Evolutionary conservation across 176 grass and related monocot species (phyloP), one percentile per base, ranked within the genome.

Genomic region (Elaeis guineensis): DNA sequence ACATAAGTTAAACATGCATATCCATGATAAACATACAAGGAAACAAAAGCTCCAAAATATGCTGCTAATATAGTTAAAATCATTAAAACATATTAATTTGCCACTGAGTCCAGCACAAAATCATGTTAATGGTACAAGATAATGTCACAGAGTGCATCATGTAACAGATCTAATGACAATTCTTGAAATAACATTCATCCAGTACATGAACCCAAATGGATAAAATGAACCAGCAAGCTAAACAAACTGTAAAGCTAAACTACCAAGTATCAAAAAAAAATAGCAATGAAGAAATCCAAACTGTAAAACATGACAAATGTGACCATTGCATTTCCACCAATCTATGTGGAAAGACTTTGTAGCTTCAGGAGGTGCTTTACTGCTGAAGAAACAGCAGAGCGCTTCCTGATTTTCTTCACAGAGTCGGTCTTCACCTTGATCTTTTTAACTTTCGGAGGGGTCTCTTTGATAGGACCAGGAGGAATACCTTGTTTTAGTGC

Each of bases 401-500:
- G 48, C 79, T 68, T 87, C 76, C 79, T 81, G 57, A 64, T 25
- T 81, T 97, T 97, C 76, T 90, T 89, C 6, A 63, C 81, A 12
- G 93, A 98, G 57, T 81, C 88, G 21, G 71, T 69, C 65, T 98
- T 88, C 18, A 61, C 50, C 74, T 85, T 88, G 55, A 61, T 75
- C 73, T 82, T 85, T 76, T 80, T 90, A 55, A 26, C 21, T 21
- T 16, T 58, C 7, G 75, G 67, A 39, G 84, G 65, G 20, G 51
- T 89, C 70, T 87, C 83, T 58, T 68, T 84, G 65, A 98, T 69
- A 30, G 93, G 93, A 21, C 93, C 93, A 59, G 87, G 78, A 23
- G 26, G 67, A 16, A 98, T 84, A 6, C 93, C 87, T 57, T 88
- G 89, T 76, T 98, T 98, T 49, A 98, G 76, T 0, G 93, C 93